A percentile compares a stretch with the other conserved stretches of the same genome.
Evolutionary conservation across 768 basidiomycete genomes (phyloP).

Genomic region (Coprinopsis sp.): DNA sequence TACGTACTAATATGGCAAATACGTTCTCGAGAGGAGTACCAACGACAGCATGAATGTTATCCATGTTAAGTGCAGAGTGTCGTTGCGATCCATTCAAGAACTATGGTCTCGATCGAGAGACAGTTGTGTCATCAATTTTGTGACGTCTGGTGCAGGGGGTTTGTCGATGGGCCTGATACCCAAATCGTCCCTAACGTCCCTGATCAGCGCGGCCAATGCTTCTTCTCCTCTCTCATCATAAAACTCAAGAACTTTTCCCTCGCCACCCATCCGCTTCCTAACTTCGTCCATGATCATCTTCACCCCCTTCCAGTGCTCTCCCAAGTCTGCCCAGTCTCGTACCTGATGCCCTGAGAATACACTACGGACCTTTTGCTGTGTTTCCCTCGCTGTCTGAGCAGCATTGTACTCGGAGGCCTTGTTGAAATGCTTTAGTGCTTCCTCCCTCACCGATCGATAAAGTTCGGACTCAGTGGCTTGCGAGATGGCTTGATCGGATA

Average conservation of each 20-base stretch:
- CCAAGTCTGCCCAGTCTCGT: conserved; percentile 50
- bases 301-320: conserved; percentile 38
- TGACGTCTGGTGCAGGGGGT: too few relatives aligned
- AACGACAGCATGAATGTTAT: too few relatives aligned
- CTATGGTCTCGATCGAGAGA: too few relatives aligned
- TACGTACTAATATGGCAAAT: too few relatives aligned
- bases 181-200: conserved; percentile 32
- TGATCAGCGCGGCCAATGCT: conserved; percentile 32
- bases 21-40: too few relatives aligned
- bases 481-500: conserved; percentile 13
- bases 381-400: conserved; percentile 23
- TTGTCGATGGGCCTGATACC: conserved; percentile 10
- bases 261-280: conserved; percentile 42
- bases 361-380: conserved; percentile 33
- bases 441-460: conserved; percentile 25
- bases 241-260: conserved; percentile 36
- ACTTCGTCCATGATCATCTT: conserved; percentile 51
- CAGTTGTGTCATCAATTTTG: too few relatives aligned
- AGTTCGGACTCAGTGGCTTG: conserved; percentile 8
- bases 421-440: conserved; percentile 49
- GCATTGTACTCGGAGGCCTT: conserved; percentile 46
- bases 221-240: conserved; percentile 33
- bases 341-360: conserved; percentile 48
- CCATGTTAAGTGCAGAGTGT: too few relatives aligned
- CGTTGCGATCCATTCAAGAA: too few relatives aligned